Percentiles rank a stretch among this genome's conserved stretches.
Evolutionary conservation across 257 asterid species (phyloP).

Genomic region (Solanum clarkiae): DNA sequence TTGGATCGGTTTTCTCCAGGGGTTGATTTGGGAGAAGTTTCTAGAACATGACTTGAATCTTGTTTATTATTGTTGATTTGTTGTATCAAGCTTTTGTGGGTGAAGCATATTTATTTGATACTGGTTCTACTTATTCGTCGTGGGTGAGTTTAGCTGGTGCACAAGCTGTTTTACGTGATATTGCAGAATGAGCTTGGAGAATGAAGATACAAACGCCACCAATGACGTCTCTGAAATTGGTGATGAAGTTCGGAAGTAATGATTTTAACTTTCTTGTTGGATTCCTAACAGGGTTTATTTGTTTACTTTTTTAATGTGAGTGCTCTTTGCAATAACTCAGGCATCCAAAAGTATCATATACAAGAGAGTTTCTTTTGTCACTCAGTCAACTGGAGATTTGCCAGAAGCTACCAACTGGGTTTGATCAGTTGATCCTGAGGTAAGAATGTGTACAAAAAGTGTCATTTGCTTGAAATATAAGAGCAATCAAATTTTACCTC

Average conservation of each 20-base stretch:
- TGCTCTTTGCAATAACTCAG: conserved; percentile 27
- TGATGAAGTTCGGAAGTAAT: conserved; percentile 30
- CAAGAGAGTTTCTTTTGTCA: conserved; percentile 65
- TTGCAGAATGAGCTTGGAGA: conserved; percentile 57
- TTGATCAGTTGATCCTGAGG: conserved; percentile 47
- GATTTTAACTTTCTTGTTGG: not conserved
- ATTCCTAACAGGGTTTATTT: conserved; percentile 1
- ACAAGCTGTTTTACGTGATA: not conserved
- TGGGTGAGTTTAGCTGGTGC: conserved; percentile 12
- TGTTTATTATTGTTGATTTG: not conserved
- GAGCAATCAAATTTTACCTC: not conserved
- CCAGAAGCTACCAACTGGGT: conserved; percentile 62
- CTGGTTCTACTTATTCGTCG: conserved; percentile 11
- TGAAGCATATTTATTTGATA: not conserved
- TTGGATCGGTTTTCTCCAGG: not conserved
- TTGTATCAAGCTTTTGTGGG: not conserved
- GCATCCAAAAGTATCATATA: conserved; percentile 41
- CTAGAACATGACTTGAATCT: not conserved
- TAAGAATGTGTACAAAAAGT: conserved; percentile 1
- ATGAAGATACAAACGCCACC: conserved; percentile 33
- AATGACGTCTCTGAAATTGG: conserved; percentile 15
- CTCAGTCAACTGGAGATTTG: conserved; percentile 51
- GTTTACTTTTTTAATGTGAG: conserved; percentile 1
- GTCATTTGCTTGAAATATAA: not conserved
- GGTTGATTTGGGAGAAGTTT: not conserved